phyloP scores from a whole-genome alignment of 148 eudicot genomes.

The Simmondsia chinensis region DNA sequence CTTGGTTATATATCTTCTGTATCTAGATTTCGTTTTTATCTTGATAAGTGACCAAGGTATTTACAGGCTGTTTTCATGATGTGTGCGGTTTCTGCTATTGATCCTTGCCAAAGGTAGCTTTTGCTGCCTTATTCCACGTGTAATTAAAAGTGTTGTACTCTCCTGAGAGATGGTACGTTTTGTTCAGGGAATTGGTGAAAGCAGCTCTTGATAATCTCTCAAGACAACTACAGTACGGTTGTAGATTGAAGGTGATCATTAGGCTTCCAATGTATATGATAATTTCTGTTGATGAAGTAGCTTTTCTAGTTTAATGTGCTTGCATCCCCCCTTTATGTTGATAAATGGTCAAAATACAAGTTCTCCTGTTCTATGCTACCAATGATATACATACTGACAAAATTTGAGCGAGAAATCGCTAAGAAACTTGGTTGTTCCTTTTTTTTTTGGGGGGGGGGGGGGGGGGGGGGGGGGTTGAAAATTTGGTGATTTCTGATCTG shows the following conservation, averaged over 20 bases:
- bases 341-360: no score
- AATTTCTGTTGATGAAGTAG: neutral
- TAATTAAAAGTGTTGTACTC: no score
- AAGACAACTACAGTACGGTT: conserved; percentile 41
- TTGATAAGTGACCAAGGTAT: conserved; percentile 6
- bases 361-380: neutral
- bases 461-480: neutral
- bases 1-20: no score
- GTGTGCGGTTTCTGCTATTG: conserved; percentile 69
- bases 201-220: conserved; percentile 70
- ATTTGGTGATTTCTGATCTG: neutral
- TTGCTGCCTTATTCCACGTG: conserved; percentile 6
- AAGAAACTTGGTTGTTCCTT: no score
- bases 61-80: conserved; percentile 86
- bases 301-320: neutral
- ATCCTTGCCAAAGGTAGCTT: conserved; percentile 68
- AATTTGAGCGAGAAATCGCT: no score
- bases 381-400: no score
- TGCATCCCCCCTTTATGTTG: no score
- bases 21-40: neutral
- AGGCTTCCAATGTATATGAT: neutral
- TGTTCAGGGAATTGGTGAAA: conserved; percentile 68
- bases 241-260: conserved; percentile 60
- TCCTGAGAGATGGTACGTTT: neutral
- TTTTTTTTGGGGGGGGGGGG: neutral